A percentile compares a stretch with the other conserved stretches of the same genome.
These are phyloP conservation scores for Diaporthe amygdali DNA, from an alignment of 2,329 filamentous ascomycete species.

Conservation along the genomic window DNA sequence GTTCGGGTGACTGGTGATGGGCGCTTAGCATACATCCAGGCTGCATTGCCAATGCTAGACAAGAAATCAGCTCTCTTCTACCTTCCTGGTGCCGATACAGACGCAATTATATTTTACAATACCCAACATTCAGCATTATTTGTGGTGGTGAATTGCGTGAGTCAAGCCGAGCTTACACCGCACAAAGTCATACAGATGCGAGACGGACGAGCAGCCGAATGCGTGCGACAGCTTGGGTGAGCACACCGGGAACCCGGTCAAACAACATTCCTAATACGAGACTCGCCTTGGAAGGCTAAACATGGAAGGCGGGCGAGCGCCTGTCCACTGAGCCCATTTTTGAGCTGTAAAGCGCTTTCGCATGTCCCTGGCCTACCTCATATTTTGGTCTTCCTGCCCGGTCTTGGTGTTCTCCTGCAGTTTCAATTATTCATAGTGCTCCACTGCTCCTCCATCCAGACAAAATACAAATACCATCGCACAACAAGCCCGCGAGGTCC, in stretches of 20 bases:
- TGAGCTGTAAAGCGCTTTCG: too few species aligned
- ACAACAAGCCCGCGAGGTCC: too few species aligned
- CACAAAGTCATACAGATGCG: background rate
- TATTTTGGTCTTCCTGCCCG: too few species aligned
- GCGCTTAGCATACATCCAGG: slow-evolving; percentile 11
- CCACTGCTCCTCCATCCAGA: too few species aligned
- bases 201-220: background rate
- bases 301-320: background rate
- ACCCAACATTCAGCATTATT: background rate
- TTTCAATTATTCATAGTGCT: too few species aligned
- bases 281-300: background rate
- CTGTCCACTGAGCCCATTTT: too few species aligned
- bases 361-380: background rate
- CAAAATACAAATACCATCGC: too few species aligned
- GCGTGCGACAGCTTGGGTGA: background rate
- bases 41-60: background rate
- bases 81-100: background rate
- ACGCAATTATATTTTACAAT: background rate
- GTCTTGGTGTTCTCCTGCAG: too few species aligned
- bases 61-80: background rate
- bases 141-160: too few species aligned
- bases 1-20: background rate
- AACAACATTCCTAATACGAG: background rate
- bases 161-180: background rate
- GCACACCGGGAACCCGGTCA: background rate